A percentile compares a stretch with the other conserved stretches of the same genome.
These are phyloP conservation scores for Mucor ambiguus DNA, from an alignment of 371 early-diverging fungal genomes.

Conservation along the genomic window DNA sequence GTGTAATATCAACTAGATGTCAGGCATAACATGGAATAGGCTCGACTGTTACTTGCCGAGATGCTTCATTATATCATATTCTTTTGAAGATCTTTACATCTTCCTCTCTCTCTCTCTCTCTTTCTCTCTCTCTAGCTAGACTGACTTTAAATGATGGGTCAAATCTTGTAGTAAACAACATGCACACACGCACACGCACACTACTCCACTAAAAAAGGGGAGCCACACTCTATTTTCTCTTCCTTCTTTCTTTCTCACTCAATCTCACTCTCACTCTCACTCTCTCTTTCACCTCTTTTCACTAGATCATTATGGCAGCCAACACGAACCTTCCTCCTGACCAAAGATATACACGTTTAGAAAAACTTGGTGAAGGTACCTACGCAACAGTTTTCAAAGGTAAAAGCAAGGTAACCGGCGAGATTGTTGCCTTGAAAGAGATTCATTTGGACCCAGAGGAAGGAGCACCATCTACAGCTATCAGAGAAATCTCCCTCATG, in stretches of 20 bases:
- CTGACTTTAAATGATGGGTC: neutral
- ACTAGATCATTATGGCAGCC: slow-evolving; percentile 24
- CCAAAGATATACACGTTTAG: slow-evolving; percentile 75
- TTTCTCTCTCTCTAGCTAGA: neutral
- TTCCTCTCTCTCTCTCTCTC: neutral
- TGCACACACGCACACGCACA: neutral
- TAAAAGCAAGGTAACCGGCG: slow-evolving; percentile 81
- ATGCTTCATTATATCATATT: neutral
- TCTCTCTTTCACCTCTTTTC: slow-evolving; percentile 6
- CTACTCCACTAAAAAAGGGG: neutral
- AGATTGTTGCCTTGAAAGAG: slow-evolving; percentile 98
- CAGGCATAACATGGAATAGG: neutral
- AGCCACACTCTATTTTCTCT: neutral
- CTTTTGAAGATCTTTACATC: neutral
- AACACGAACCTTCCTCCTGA: slow-evolving; percentile 32
- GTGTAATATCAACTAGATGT: neutral
- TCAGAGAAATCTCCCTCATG: slow-evolving; percentile 95
- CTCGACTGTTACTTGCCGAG: too few relatives aligned
- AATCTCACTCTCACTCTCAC: neutral
- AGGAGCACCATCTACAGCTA: slow-evolving; percentile 95
- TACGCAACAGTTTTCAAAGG: slow-evolving; percentile 99
- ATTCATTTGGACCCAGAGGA: slow-evolving; percentile 93
- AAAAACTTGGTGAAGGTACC: slow-evolving; percentile 99
- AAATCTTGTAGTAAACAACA: neutral
- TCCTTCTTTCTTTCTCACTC: neutral